Evolutionary conservation across 345 rosid genomes (phyloP), one percentile per base, ranked within the genome.

Genomic region (Eucalyptus leucophloia): DNA sequence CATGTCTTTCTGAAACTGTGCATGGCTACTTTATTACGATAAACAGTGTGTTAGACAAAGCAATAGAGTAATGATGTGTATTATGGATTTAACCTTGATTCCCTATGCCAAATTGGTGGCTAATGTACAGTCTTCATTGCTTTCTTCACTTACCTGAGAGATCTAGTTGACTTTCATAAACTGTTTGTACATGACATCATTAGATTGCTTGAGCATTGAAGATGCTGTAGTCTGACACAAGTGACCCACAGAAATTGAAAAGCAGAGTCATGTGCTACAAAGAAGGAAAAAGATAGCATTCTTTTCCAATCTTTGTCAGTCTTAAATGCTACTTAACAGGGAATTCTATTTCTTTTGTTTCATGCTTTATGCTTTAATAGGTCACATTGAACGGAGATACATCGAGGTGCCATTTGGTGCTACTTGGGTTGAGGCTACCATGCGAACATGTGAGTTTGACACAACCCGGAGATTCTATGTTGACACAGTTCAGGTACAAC

Each of bases 391-490:
- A 90, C 95, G 99, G 88, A 96, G 97, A 94, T 96, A 67, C 89
- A 92, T 98, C 42, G 97, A 96, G 93, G 98, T 98, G 87, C 99
- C 99, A 56, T 92, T 88, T 81, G 99, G 99, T 88, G 96, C 99
- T 90, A 95, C 91, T 85, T 97, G 99, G 99, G 98, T 95, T 91
- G 99, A 98, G 95, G 99, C 99, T 88, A 96, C 96, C 37, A 94
- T 98, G 93, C 95, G 92, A 90, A 93, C 96, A 89, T 98, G 94
- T 3, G 98, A 95, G 86, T 97, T 98, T 94, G 98, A 97, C 91
- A 98, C 99, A 26, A 87, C 96, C n/a, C 93, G 99, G 87, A 93
- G 96, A 86, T 98, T 96, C 91, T 98, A 93, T 89, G 91, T 98
- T 89, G 99, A 97, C 92, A 93, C 97, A 5, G 94, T 98, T 91